Conservation (phyloP, 805 yeast genomes). For the Pichia insulana region DNA sequence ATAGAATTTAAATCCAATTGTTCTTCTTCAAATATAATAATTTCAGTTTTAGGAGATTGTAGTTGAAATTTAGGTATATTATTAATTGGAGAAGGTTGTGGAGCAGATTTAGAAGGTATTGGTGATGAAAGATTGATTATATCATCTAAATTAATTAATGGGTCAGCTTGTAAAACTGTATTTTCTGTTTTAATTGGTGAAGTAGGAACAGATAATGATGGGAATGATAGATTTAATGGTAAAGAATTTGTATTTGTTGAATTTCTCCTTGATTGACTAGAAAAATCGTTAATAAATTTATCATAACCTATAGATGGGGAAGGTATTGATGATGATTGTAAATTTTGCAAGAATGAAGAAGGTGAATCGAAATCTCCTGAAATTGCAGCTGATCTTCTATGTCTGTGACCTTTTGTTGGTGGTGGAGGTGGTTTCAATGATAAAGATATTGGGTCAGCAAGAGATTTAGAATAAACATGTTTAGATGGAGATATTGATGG, state of each 20-base stretch:
- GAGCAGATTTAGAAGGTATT: conserved; percentile 3
- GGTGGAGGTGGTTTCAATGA: conserved; percentile 23
- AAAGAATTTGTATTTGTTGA: too few relatives aligned
- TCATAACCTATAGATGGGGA: neutral
- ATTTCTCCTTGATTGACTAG: neutral
- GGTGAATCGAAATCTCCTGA: conserved; percentile 69
- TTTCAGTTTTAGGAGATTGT: conserved; percentile 26
- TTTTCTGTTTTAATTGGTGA: neutral
- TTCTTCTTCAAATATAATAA: conserved; percentile 24
- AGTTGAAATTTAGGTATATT: conserved; percentile 22
- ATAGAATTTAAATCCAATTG: conserved; percentile 21
- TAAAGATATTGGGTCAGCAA: conserved; percentile 4
- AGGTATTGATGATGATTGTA: conserved; percentile 7
- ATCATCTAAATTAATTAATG: conserved; percentile 29
- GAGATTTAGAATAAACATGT: neutral
- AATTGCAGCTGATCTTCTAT: conserved; percentile 79
- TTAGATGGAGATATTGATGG: neutral
- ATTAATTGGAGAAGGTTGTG: conserved; percentile 6
- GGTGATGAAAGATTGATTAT: conserved; percentile 15
- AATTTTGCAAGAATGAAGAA: conserved; percentile 7
- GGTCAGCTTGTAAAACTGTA: conserved; percentile 23
- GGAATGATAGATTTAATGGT: too few relatives aligned
- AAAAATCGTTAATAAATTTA: neutral
- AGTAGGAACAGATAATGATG: neutral
- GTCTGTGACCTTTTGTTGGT: conserved; percentile 54